A percentile compares a stretch with the other conserved stretches of the same genome.
Evolutionary conservation across 1,284 basidiomycete species (phyloP).

Genomic region (Ganoderma sinense): DNA sequence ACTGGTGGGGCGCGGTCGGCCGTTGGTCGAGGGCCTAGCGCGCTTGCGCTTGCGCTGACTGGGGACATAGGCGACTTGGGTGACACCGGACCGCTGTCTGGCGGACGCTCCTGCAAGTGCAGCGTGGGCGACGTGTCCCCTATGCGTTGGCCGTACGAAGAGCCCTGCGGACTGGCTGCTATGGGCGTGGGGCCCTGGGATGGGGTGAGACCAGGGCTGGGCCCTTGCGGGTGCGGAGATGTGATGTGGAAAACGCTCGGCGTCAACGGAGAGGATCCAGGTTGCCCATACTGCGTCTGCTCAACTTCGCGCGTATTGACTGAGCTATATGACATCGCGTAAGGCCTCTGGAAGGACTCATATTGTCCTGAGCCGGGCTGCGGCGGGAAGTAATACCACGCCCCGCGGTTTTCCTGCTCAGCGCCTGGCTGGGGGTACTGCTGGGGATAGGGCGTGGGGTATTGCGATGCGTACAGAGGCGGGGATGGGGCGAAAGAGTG

Average conservation of each 20-base stretch:
- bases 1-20: slow-evolving; percentile 19
- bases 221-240: slow-evolving; percentile 13
- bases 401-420: slow-evolving; percentile 52
- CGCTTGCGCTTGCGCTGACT: slow-evolving; percentile 18
- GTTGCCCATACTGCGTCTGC: slow-evolving; percentile 25
- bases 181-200: slow-evolving; percentile 15
- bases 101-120: slow-evolving; percentile 19
- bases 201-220: slow-evolving; percentile 20
- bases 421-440: slow-evolving; percentile 32
- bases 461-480: slow-evolving; percentile 48
- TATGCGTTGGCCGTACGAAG: slow-evolving; percentile 16
- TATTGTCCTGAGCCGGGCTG: slow-evolving; percentile 43
- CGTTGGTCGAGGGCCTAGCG: slow-evolving; percentile 7
- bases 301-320: slow-evolving; percentile 33
- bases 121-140: slow-evolving; percentile 14
- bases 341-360: slow-evolving; percentile 51
- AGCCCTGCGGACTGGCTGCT: slow-evolving; percentile 15
- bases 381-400: slow-evolving; percentile 63
- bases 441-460: slow-evolving; percentile 47
- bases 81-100: slow-evolving; percentile 21
- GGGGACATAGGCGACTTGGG: slow-evolving; percentile 20
- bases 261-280: slow-evolving; percentile 24
- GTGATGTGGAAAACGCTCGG: slow-evolving; percentile 27
- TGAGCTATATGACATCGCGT: slow-evolving; percentile 44
- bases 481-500: slow-evolving; percentile 50